Base-by-base conservation (phyloP, 2,329 filamentous ascomycete species). In the Neurospora sp. region DNA sequence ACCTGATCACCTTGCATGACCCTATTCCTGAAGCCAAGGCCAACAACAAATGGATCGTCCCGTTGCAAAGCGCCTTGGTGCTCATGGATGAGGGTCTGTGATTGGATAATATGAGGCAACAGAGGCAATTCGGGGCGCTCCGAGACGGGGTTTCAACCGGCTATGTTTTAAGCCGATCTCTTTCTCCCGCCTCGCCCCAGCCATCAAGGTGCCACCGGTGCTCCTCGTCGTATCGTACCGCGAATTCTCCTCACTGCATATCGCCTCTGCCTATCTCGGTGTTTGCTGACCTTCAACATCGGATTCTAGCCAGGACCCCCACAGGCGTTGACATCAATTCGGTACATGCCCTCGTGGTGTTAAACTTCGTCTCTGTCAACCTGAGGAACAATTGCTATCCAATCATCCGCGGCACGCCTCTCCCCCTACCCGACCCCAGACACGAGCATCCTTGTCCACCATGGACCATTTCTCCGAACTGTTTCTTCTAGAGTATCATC, bases 1-100 rank as follows among this genome's bases (percentile, higher is more conserved):
- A 77, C 73, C 76, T 77, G 76, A 77, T 71, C 70, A 67, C 39
- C 70, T 69, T 75, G 74, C 74, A 76, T 75, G 69, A 69, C 67
- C 67, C 67, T 70, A 52, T 72, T 69, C 33, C 67, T 72, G 68
- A 66, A 39, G 36, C 62, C 40, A 68, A 71, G 69, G 62, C 71
- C 42, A 36, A 69, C 69, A 46, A 23, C 74, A 73, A 72, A 71
- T 75, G 72, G 73, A 72, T 70, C 70, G 70, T 67, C 71, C 69
- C 67, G 67, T 46, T 38, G 43, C 62, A 66, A 42, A 67, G 67
- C 52, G 68, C 11, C 42, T 46, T 68, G 43, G 40, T 66, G 67
- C 67, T 66, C 52, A 33, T 39, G 67, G 43, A 72, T 52, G 66
- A 46, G 33, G 36, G 17, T 66, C 38, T 69, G 19, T 73, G 71